Conservation (phyloP, 73 alveolate species). For the Paramecium octaurelia region DNA sequence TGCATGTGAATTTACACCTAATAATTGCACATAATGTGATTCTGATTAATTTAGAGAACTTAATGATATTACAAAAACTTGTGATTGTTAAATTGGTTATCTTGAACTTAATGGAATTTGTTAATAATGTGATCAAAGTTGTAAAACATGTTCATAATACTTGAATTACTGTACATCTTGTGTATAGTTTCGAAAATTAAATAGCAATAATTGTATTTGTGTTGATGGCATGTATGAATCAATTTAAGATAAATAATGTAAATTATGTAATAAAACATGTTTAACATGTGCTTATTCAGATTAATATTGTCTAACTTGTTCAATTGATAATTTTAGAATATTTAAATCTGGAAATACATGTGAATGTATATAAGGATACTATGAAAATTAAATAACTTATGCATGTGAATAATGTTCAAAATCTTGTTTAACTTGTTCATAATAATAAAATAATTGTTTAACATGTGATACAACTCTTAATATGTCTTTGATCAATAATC, state of each 20-base stretch:
- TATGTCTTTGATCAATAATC: not conserved
- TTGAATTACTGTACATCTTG: not conserved
- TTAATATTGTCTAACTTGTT: not conserved
- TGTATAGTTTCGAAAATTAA: not conserved
- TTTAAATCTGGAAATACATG: not conserved
- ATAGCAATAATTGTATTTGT: not conserved
- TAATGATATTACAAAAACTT: not conserved
- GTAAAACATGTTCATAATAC: not conserved
- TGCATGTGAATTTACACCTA: not conserved
- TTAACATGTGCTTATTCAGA: not conserved
- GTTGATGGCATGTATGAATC: not conserved
- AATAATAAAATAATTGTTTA: not conserved
- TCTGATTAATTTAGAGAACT: not conserved
- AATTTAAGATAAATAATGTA: not conserved
- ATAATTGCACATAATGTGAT: not conserved
- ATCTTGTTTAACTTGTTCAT: not conserved
- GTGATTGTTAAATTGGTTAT: not conserved
- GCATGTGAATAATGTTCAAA: not conserved
- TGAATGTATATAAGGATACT: not conserved
- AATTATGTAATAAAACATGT: not conserved
- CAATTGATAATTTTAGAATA: not conserved
- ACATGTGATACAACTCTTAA: not conserved
- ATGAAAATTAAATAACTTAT: not conserved
- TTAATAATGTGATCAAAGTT: not conserved
- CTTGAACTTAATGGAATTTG: not conserved